A percentile compares a stretch with the other conserved stretches of the same genome.
Evolutionary conservation across 805 yeast genomes (phyloP).

Genomic region (Saturnispora bothae): DNA sequence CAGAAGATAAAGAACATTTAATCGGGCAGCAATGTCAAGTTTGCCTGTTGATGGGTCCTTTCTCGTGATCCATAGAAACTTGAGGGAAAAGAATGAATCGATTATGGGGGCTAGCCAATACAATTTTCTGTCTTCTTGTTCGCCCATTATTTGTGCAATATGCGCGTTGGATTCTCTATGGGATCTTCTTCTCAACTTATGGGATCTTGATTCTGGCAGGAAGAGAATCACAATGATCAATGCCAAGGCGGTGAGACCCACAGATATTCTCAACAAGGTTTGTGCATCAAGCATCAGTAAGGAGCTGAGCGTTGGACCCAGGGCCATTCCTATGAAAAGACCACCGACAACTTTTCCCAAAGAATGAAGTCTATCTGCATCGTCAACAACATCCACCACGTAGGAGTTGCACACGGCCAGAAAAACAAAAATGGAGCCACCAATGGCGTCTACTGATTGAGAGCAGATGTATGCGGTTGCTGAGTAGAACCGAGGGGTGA

Average conservation of each 20-base stretch:
- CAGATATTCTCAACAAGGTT: conserved; percentile 24
- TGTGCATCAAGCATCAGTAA: conserved; percentile 15
- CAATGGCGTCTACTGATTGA: conserved; percentile 35
- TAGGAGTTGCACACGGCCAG: conserved; percentile 57
- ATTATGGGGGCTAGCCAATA: conserved; percentile 9
- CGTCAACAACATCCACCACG: conserved; percentile 61
- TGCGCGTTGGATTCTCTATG: conserved; percentile 23
- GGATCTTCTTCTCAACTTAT: conserved; percentile 41
- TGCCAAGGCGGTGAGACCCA: conserved; percentile 24
- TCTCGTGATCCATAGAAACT: conserved; percentile 42
- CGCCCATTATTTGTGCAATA: not conserved
- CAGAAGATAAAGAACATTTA: conserved; percentile 40
- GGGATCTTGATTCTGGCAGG: conserved; percentile 57
- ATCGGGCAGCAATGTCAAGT: conserved; percentile 28
- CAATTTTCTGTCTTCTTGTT: conserved; percentile 3
- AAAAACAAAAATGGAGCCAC: conserved; percentile 55
- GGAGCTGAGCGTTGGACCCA: conserved; percentile 57
- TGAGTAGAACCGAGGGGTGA: conserved; percentile 24
- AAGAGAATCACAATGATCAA: conserved; percentile 28
- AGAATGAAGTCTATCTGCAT: conserved; percentile 44
- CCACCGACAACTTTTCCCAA: conserved; percentile 53
- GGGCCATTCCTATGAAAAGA: conserved; percentile 47
- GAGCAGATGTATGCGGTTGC: conserved; percentile 32
- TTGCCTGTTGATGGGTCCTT: conserved; percentile 13
- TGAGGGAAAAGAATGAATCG: conserved; percentile 23